Evolutionary conservation across 305 asterid species (phyloP).

Genomic region (Withania somnifera): DNA sequence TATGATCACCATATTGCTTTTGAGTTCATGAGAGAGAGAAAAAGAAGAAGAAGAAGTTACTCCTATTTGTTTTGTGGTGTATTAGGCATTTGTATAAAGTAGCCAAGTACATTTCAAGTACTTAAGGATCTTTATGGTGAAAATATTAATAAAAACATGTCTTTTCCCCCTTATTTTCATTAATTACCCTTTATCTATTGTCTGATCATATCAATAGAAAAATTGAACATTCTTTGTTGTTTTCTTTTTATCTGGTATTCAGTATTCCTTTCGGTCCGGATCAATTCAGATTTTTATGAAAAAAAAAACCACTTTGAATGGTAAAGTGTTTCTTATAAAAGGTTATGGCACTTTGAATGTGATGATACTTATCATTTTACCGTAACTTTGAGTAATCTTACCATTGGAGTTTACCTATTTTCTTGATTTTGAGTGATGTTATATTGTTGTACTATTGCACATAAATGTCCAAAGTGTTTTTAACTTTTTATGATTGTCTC

Average conservation of each 20-base stretch:
- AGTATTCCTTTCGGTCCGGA: neutral
- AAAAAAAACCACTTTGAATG: neutral
- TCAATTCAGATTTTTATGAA: neutral
- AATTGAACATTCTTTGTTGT: neutral
- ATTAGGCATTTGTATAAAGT: neutral
- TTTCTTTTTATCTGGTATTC: neutral
- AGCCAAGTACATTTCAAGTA: neutral
- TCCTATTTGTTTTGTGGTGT: neutral
- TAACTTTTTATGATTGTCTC: neutral
- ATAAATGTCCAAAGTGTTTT: neutral
- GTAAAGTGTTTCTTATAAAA: neutral
- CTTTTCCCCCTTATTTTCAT: neutral
- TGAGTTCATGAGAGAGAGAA: neutral
- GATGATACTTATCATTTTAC: neutral
- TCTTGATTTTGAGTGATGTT: neutral
- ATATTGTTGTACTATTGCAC: neutral
- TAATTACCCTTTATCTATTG: neutral
- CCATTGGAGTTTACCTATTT: neutral
- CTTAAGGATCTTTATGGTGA: conserved; percentile 4
- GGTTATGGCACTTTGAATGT: neutral
- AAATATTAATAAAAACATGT: neutral
- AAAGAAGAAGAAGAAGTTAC: neutral
- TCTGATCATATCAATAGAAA: neutral
- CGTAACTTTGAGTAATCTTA: neutral
- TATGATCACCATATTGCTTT: neutral